Conservation (phyloP, 1,284 basidiomycete genomes). For the Cryptococcus deneoformans region DNA sequence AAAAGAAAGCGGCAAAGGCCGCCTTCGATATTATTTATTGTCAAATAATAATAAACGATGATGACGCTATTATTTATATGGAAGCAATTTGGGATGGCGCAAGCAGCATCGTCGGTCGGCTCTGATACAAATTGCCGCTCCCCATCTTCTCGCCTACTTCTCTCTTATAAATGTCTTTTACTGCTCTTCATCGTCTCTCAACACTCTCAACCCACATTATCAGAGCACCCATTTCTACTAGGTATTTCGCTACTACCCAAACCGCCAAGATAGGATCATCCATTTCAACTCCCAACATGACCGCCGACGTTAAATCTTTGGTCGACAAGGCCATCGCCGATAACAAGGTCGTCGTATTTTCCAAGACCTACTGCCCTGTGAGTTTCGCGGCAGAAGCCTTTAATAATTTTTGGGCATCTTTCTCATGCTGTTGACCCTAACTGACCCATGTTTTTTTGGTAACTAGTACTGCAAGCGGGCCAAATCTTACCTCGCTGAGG, state of each 20-base stretch:
- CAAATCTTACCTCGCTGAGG: conserved; percentile 36
- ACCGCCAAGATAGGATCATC: conserved; percentile 46
- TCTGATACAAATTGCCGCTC: neutral
- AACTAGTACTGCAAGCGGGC: conserved; percentile 43
- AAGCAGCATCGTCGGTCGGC: neutral
- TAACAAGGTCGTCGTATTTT: conserved; percentile 47
- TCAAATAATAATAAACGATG: too few relatives aligned
- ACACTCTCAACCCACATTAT: conserved; percentile 16
- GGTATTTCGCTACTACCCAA: conserved; percentile 6
- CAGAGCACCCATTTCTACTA: neutral
- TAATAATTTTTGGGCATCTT: too few relatives aligned
- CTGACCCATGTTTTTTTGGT: too few relatives aligned
- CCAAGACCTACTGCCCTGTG: conserved; percentile 49
- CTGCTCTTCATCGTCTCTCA: conserved; percentile 25
- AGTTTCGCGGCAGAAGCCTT: conserved; percentile 11
- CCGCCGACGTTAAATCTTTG: conserved; percentile 33
- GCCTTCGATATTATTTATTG: too few relatives aligned
- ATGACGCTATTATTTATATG: too few relatives aligned
- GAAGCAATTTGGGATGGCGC: too few relatives aligned
- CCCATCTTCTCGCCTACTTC: neutral
- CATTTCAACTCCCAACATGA: conserved; percentile 38
- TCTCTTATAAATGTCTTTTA: conserved; percentile 18
- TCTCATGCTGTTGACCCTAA: too few relatives aligned
- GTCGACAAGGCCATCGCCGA: conserved; percentile 46
- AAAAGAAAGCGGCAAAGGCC: too few relatives aligned